phyloP scores from a whole-genome alignment of 768 basidiomycete genomes.

The Amanita thiersii region DNA sequence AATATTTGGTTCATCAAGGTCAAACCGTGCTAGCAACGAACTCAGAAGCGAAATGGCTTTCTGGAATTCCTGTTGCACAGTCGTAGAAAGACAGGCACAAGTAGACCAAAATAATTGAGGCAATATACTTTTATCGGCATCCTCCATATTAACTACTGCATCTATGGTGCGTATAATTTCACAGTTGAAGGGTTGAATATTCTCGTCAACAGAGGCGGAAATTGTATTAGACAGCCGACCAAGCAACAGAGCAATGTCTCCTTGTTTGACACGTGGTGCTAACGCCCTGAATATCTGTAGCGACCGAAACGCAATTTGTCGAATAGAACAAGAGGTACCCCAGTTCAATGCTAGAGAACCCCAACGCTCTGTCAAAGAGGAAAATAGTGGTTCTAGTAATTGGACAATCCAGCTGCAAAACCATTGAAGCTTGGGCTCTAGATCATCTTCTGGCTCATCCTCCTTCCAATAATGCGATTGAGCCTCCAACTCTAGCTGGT shows the following conservation, averaged over 20 bases:
- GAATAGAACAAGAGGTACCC: constrained; percentile 83
- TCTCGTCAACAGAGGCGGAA: constrained; percentile 56
- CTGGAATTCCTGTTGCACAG: constrained; percentile 72
- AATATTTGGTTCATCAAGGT: constrained; percentile 62
- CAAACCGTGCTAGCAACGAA: constrained; percentile 54
- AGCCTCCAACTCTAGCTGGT: constrained; percentile 50
- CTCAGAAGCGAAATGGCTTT: constrained; percentile 61
- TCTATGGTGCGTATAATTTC: constrained; percentile 77
- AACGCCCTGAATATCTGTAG: constrained; percentile 85
- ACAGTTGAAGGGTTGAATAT: constrained; percentile 74
- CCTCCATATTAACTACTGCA: constrained; percentile 45
- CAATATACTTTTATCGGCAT: constrained; percentile 52
- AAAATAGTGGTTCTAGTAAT: constrained; percentile 62
- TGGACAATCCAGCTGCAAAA: constrained; percentile 60
- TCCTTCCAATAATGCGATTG: constrained; percentile 63
- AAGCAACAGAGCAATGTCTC: constrained; percentile 70
- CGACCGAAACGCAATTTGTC: constrained; percentile 80
- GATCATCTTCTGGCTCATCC: constrained; percentile 47
- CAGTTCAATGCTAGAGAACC: constrained; percentile 75
- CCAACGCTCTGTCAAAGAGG: constrained; percentile 67
- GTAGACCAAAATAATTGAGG: constrained; percentile 88
- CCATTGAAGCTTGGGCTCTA: constrained; percentile 58
- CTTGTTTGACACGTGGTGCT: constrained; percentile 59
- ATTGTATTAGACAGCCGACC: constrained; percentile 81
- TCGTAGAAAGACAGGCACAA: constrained; percentile 74